Evolutionary conservation across 352 stramenopile genomes (phyloP).

Genomic region (Phytopythium aichiense): DNA sequence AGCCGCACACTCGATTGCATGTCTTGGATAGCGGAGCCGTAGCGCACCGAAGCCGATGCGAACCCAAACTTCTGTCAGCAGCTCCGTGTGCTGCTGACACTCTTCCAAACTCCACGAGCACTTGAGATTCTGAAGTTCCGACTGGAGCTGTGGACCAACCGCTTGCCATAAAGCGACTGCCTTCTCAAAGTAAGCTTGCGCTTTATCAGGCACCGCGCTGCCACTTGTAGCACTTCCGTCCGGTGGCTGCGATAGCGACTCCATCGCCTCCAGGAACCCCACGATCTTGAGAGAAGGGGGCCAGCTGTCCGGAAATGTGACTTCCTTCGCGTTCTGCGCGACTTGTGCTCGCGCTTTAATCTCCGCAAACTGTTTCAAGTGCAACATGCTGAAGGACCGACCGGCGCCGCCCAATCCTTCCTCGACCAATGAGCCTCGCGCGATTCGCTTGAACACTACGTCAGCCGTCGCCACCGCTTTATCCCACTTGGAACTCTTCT

Average conservation of each 20-base stretch:
- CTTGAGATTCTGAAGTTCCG: conserved; percentile 18
- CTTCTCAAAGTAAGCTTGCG: conserved; percentile 50
- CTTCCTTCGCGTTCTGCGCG: conserved; percentile 66
- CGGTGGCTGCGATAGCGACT: conserved; percentile 20
- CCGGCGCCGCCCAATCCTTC: not conserved
- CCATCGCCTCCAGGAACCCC: conserved; percentile 51
- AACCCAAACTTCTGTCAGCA: conserved; percentile 71
- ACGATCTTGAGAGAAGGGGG: conserved; percentile 38
- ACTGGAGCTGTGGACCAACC: conserved; percentile 27
- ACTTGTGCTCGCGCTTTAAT: conserved; percentile 61
- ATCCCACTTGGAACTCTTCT: conserved; percentile 41
- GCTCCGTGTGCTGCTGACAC: conserved; percentile 51
- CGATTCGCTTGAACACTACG: conserved; percentile 52
- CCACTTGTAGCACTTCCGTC: conserved; percentile 15
- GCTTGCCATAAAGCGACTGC: conserved; percentile 46
- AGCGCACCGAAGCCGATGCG: conserved; percentile 60
- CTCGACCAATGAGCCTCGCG: not conserved
- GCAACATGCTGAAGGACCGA: conserved; percentile 12
- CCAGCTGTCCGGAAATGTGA: conserved; percentile 34
- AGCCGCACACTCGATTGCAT: conserved; percentile 51
- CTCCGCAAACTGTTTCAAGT: conserved; percentile 66
- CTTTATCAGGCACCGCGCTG: conserved; percentile 41
- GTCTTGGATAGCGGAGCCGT: conserved; percentile 37
- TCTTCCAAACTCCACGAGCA: conserved; percentile 33
- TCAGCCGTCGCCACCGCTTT: conserved; percentile 49